phyloP scores from a whole-genome alignment of 2,329 filamentous ascomycete genomes.

The Microsporum ferrugineum region DNA sequence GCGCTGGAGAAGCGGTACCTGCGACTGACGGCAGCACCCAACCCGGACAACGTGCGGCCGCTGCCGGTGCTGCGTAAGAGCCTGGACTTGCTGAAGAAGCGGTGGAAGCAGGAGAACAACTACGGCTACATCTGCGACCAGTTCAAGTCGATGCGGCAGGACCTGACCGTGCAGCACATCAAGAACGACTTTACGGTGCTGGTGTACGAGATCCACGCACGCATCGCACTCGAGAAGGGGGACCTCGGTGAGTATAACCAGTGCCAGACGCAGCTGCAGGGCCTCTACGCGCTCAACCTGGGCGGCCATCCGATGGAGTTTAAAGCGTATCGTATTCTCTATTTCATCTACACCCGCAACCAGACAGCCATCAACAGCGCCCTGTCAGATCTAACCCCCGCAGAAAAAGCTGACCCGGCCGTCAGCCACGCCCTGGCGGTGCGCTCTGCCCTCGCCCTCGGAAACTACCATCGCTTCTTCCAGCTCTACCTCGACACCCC shows the following conservation, averaged over 20 bases:
- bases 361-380: slow-evolving; percentile 96
- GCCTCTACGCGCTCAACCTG: slow-evolving; percentile 74
- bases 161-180: slow-evolving; percentile 94
- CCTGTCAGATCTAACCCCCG: slow-evolving; percentile 93
- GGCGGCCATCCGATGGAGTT: slow-evolving; percentile 90
- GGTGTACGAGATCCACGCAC: slow-evolving; percentile 94
- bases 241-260: slow-evolving; percentile 99
- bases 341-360: slow-evolving; percentile 98
- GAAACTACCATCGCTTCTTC: slow-evolving; percentile 98
- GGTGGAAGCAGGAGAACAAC: slow-evolving; percentile 87
- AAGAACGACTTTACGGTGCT: slow-evolving; percentile 92
- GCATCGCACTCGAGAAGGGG: slow-evolving; percentile 94
- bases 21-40: slow-evolving; percentile 79
- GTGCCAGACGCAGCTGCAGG: slow-evolving; percentile 95
- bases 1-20: slow-evolving; percentile 87
- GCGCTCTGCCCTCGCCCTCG: slow-evolving; percentile 78
- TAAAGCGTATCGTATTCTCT: slow-evolving; percentile 97
- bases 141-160: slow-evolving; percentile 96
- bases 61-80: slow-evolving; percentile 69
- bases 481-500: slow-evolving; percentile 86
- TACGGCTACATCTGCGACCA: slow-evolving; percentile 98
- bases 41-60: slow-evolving; percentile 79
- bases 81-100: slow-evolving; percentile 78
- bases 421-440: slow-evolving; percentile 88
- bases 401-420: slow-evolving; percentile 77